Evolutionary conservation across 2,329 filamentous ascomycete genomes (phyloP).

Genomic region (Aspergillus piperis): DNA sequence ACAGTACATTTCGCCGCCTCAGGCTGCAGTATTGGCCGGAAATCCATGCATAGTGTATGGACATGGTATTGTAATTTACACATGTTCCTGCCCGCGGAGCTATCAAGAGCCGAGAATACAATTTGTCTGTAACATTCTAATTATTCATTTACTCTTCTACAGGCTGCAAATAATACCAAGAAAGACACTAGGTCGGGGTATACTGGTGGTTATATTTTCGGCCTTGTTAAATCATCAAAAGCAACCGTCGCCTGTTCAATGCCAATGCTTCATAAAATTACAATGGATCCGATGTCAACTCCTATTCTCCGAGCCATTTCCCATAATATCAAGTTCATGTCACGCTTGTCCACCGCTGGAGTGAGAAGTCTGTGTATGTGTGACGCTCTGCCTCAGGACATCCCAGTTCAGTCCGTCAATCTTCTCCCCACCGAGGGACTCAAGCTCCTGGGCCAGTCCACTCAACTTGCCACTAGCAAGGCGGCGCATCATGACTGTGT

Average conservation of each 20-base stretch:
- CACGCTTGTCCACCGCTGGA: slow-evolving; percentile 10
- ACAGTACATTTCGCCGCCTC: slow-evolving; percentile 19
- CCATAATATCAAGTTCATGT: slow-evolving; percentile 13
- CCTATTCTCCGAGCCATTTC: slow-evolving; percentile 21
- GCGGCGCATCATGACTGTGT: slow-evolving; percentile 72
- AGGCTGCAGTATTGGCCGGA: neutral
- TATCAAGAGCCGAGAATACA: neutral
- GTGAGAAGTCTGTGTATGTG: slow-evolving; percentile 25
- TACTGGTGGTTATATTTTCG: slow-evolving; percentile 1
- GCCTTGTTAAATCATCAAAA: neutral
- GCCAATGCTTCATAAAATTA: slow-evolving; percentile 14
- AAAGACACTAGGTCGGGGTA: neutral
- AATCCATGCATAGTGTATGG: neutral
- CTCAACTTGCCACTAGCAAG: slow-evolving; percentile 64
- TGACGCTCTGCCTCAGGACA: slow-evolving; percentile 42
- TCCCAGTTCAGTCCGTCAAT: slow-evolving; percentile 57
- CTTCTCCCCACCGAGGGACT: slow-evolving; percentile 46
- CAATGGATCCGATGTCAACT: slow-evolving; percentile 18
- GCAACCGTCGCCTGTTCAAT: slow-evolving; percentile 4
- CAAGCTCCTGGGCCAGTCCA: slow-evolving; percentile 35
- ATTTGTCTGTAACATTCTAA: neutral
- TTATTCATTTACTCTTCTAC: too few species aligned
- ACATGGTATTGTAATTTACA: neutral
- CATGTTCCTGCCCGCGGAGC: neutral
- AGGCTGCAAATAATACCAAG: too few species aligned